Evolutionary conservation across 345 rosid genomes (phyloP).

Genomic region (Salix purpurea): DNA sequence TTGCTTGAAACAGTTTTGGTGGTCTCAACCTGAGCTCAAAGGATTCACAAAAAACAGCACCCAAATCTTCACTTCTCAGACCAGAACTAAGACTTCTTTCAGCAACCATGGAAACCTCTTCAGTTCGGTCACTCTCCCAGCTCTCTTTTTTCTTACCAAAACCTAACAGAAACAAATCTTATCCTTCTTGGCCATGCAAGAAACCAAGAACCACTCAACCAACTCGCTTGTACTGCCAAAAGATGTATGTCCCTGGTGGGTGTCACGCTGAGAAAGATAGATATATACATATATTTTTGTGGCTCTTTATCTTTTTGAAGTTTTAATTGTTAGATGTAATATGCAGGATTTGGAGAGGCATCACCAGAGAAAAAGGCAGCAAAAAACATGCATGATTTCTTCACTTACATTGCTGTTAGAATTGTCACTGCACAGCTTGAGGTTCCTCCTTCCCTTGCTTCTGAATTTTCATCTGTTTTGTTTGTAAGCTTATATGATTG

Average conservation of each 20-base stretch:
- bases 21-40: too few species aligned
- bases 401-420: conserved; percentile 67
- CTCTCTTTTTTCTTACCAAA: conserved; percentile 24
- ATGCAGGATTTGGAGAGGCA: conserved; percentile 72
- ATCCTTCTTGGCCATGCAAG: conserved; percentile 20
- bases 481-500: too few species aligned
- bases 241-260: conserved; percentile 67
- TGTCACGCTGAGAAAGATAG: neutral
- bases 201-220: conserved; percentile 18
- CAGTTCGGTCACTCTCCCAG: conserved; percentile 24
- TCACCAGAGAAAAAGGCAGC: conserved; percentile 89
- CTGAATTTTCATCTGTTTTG: neutral
- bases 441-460: conserved; percentile 34
- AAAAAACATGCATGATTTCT: conserved; percentile 68
- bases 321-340: too few species aligned
- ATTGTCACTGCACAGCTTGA: conserved; percentile 75
- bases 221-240: conserved; percentile 41
- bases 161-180: conserved; percentile 2
- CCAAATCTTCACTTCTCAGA: neutral
- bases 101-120: conserved; percentile 26
- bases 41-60: too few species aligned
- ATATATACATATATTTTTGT: too few species aligned
- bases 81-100: neutral
- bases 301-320: too few species aligned
- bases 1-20: too few species aligned